These are phyloP conservation scores for Hortaea werneckii DNA, from an alignment of 2,329 filamentous ascomycete genomes.

Conservation along the genomic window DNA sequence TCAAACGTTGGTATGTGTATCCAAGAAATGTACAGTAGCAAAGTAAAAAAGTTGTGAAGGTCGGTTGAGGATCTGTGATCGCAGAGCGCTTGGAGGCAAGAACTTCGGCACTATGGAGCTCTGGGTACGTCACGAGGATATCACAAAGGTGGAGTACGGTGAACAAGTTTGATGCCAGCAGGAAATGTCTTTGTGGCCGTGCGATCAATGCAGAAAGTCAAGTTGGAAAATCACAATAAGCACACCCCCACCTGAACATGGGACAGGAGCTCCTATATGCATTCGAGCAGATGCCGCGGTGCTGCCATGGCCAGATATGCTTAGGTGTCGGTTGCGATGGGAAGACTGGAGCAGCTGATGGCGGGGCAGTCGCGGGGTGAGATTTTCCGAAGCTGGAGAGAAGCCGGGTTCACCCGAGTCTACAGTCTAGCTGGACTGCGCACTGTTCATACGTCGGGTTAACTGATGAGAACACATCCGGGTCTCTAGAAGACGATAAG, in stretches of 20 bases:
- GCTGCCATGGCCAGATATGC: background rate
- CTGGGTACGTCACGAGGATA: constrained; percentile 2
- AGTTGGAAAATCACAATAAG: too few species aligned
- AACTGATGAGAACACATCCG: too few species aligned
- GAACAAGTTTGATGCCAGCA: too few species aligned
- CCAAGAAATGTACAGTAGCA: too few species aligned
- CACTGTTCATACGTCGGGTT: too few species aligned
- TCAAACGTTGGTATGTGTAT: too few species aligned
- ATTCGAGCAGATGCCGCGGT: constrained; percentile 1
- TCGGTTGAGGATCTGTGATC: background rate
- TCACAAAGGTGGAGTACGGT: background rate
- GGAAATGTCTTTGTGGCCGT: too few species aligned
- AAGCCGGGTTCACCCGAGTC: too few species aligned
- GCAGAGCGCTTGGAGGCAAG: background rate
- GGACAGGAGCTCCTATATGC: background rate
- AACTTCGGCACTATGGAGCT: constrained; percentile 4
- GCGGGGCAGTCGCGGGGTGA: background rate
- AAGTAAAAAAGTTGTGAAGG: too few species aligned
- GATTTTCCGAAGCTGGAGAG: background rate
- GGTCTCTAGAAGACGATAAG: too few species aligned
- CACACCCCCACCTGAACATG: background rate
- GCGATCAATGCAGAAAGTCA: too few species aligned
- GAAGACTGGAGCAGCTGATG: background rate
- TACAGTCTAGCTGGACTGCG: too few species aligned
- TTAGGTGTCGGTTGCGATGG: background rate